A percentile compares a stretch with the other conserved stretches of the same genome.
These are phyloP conservation scores for Groenewaldozyma auringiensis DNA, from an alignment of 1,139 yeast genomes.

Conservation along the genomic window DNA sequence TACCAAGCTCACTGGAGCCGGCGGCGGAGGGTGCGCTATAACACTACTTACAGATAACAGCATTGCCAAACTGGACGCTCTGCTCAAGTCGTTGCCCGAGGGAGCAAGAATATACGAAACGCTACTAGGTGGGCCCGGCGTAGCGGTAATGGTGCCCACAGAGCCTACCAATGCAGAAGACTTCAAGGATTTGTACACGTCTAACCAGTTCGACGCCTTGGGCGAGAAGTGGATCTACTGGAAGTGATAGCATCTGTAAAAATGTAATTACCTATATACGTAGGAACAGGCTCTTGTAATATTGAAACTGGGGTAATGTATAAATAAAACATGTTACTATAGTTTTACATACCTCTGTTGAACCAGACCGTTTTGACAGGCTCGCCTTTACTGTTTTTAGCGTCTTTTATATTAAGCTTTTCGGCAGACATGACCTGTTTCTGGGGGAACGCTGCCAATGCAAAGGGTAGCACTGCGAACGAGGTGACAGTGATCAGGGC, in stretches of 20 bases:
- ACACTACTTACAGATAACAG: constrained; percentile 59
- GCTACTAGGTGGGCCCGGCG: constrained; percentile 85
- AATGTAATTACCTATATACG: no score
- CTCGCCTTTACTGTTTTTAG: constrained; percentile 59
- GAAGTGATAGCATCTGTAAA: no score
- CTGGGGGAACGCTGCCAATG: constrained; percentile 93
- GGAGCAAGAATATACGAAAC: constrained; percentile 80
- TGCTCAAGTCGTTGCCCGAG: constrained; percentile 33
- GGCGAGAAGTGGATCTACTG: constrained; percentile 10
- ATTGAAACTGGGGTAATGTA: no score
- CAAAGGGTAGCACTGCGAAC: constrained; percentile 84
- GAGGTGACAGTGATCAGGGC: constrained; percentile 83
- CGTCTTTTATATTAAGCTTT: constrained; percentile 57
- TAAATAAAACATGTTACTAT: no score
- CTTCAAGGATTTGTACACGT: neutral
- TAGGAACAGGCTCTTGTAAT: no score
- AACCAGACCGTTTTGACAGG: constrained; percentile 59
- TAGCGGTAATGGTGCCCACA: constrained; percentile 33
- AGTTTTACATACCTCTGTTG: constrained; percentile 72
- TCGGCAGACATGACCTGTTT: constrained; percentile 53
- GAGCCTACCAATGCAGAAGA: neutral
- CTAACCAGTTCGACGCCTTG: constrained; percentile 3
- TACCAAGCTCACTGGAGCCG: constrained; percentile 96
- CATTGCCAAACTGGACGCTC: constrained; percentile 32
- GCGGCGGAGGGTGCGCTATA: constrained; percentile 98